Base-by-base conservation (phyloP, 768 basidiomycete species). In the Podaxis sp. region DNA sequence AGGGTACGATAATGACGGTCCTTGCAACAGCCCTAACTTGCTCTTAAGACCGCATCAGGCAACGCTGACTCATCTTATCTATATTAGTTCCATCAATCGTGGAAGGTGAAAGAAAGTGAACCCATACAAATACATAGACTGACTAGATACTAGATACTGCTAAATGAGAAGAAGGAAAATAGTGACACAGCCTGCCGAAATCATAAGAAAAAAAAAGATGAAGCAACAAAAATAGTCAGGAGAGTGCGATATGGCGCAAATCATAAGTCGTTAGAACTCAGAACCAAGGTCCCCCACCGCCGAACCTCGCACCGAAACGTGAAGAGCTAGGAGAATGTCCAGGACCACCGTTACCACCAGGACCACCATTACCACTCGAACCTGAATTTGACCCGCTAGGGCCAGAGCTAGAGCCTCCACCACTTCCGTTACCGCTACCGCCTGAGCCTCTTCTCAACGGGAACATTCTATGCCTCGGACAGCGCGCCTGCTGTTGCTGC, bases 21-120 rank as follows among this genome's bases (percentile, higher is more conserved):
- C 36, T 49, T 15, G 33, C 10, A 50, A 38, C 58, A 50, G 48
- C 22, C 28, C 26, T 33, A 53, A 6, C n/a, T 50, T 20, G 15
- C 40, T 44, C 36, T 51, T 28, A 24, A 37, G 12, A 51, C 58
- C 20, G 26, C 58, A 59, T 59, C 58, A 51, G 49, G 50, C 58
- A 59, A 30, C 48, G 58, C 58, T 59, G 58, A 59, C 58, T 59
- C 58, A 59, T 59, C 58, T 59, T 50, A 51, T 59, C 58, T 49
- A 58, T 33, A 58, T 58, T 49, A 36, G 46, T 58, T 46, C n/a
- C 58, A n/a, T 28, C 49, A 59, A 7, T 40, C 26, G 22, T 11
- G 12, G 49, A 50, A 22, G 24, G 24, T 13, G 41, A 44, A 44
- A 15, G n/a, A 15, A 44, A 44, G 13, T 20, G 41, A 44, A 44